These are phyloP conservation scores for Verticillium dahliae DNA, from an alignment of 2,329 filamentous ascomycete genomes.

Conservation along the genomic window DNA sequence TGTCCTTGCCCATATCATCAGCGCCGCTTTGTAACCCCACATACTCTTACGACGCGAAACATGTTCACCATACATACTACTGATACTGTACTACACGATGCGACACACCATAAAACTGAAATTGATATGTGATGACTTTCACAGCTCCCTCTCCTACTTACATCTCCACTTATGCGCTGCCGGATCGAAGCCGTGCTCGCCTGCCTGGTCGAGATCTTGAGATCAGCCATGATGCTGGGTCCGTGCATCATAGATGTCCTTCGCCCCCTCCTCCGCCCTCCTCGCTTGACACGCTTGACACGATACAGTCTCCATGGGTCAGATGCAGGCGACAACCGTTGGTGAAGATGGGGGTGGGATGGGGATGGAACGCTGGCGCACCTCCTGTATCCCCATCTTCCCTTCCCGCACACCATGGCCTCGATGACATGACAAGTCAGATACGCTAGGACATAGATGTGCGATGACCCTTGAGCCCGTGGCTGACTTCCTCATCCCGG, in stretches of 20 bases:
- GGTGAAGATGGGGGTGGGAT: not conserved
- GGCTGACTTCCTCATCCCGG: not conserved
- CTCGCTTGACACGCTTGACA: not conserved
- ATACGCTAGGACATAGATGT: not conserved
- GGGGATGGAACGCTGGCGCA: not conserved
- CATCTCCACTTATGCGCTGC: not conserved
- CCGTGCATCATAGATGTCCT: not conserved
- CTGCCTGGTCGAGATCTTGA: not conserved
- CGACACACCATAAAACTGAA: not conserved
- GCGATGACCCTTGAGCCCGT: not conserved
- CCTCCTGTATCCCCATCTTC: not conserved
- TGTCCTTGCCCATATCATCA: not conserved
- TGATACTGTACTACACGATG: not conserved
- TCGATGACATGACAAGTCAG: not conserved
- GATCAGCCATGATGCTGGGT: not conserved
- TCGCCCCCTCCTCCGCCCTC: not conserved
- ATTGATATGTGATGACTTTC: not conserved
- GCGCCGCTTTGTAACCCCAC: not conserved
- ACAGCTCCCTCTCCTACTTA: not conserved
- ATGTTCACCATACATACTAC: not conserved
- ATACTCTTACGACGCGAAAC: not conserved
- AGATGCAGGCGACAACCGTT: not conserved
- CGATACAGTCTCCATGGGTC: not conserved
- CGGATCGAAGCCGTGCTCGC: not conserved
- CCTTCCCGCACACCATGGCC: not conserved